A percentile compares a stretch with the other conserved stretches of the same genome.
Conservation (phyloP, 2,329 filamentous ascomycete genomes). For the Fusarium sp. region DNA sequence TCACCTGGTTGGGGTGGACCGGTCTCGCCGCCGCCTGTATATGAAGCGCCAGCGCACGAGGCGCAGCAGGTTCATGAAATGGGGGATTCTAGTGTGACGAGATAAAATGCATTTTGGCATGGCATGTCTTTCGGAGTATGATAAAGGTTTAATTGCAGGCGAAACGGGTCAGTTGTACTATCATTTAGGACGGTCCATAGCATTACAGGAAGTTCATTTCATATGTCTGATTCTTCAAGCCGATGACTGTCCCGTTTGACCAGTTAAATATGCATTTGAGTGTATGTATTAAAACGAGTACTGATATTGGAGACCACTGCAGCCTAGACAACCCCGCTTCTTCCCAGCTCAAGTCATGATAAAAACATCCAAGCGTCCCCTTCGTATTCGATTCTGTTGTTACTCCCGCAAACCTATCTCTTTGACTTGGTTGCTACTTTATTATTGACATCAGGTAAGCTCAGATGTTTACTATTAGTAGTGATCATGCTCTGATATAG, state of each 20-base stretch:
- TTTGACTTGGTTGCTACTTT: no score
- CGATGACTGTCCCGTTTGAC: accelerated
- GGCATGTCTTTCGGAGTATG: background rate
- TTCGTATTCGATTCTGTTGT: no score
- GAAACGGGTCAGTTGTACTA: background rate
- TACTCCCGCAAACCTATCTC: no score
- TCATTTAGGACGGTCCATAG: background rate
- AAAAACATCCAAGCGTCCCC: no score
- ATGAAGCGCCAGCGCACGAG: background rate
- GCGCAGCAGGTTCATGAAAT: background rate
- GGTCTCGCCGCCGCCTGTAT: background rate
- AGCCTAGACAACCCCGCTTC: background rate
- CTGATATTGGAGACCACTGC: accelerated
- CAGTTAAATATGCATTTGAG: no score
- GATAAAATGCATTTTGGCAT: background rate
- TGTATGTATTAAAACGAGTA: background rate
- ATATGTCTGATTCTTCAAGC: no score
- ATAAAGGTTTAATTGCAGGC: background rate
- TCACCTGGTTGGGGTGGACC: background rate
- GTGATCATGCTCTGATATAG: no score
- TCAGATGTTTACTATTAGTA: no score
- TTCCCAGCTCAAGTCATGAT: background rate
- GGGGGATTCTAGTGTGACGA: background rate
- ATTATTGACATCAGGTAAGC: no score
- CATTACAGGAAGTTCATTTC: background rate